Evolutionary conservation across 2,329 filamentous ascomycete species (phyloP).

Genomic region (Alternaria ethzedia): DNA sequence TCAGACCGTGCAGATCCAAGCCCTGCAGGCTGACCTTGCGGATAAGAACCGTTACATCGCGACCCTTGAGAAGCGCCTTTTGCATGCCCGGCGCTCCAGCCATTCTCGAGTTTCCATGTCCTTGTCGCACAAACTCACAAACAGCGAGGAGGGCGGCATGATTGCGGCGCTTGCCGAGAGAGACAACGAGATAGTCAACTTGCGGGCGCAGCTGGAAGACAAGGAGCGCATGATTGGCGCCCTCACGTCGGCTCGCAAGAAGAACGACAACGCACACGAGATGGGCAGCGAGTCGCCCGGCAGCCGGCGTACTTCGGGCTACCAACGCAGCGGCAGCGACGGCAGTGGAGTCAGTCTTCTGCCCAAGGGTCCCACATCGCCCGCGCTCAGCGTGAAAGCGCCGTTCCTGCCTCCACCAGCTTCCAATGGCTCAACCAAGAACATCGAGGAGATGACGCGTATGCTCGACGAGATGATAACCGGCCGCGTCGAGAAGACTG

Average conservation of each 20-base stretch:
- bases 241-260: conserved; percentile 81
- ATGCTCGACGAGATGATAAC: conserved; percentile 97
- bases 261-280: conserved; percentile 79
- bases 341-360: conserved; percentile 38
- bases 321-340: conserved; percentile 38
- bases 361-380: conserved; percentile 34
- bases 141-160: conserved; percentile 79
- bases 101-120: conserved; percentile 85
- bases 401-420: conserved; percentile 22
- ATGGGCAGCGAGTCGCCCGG: conserved; percentile 45
- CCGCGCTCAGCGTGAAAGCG: conserved; percentile 15
- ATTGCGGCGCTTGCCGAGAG: conserved; percentile 80
- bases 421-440: conserved; percentile 58
- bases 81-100: conserved; percentile 89
- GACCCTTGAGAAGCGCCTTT: conserved; percentile 87
- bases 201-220: conserved; percentile 88
- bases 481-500: conserved; percentile 71
- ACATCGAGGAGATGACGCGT: conserved; percentile 89
- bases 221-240: conserved; percentile 94
- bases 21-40: conserved; percentile 92
- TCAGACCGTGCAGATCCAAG: conserved; percentile 81
- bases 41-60: conserved; percentile 97
- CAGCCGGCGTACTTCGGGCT: conserved; percentile 45
- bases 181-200: conserved; percentile 88
- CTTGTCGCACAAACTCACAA: conserved; percentile 68